Conservation (phyloP, 2,329 filamentous ascomycete species). For the Beauveria sp. region DNA sequence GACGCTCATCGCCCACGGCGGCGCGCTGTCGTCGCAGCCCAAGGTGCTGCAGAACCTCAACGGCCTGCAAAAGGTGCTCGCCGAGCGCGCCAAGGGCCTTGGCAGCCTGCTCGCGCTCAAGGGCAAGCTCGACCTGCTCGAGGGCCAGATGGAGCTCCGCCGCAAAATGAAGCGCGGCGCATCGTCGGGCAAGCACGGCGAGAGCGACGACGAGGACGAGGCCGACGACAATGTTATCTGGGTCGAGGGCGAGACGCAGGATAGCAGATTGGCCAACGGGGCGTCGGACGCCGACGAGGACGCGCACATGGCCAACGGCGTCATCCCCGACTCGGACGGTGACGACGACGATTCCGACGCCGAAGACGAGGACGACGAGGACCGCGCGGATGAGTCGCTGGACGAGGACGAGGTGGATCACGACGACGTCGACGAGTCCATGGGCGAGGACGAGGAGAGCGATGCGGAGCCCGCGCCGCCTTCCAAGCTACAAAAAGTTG, state of each 20-base stretch:
- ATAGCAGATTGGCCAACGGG: slow-evolving; percentile 30
- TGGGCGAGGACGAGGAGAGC: slow-evolving; percentile 48
- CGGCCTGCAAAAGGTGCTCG: slow-evolving; percentile 77
- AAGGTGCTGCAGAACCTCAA: slow-evolving; percentile 71
- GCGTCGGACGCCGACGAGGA: slow-evolving; percentile 19
- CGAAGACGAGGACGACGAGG: slow-evolving; percentile 37
- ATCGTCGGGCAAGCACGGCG: slow-evolving; percentile 33
- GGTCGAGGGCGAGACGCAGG: slow-evolving; percentile 71
- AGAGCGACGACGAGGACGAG: slow-evolving; percentile 45
- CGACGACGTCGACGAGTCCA: slow-evolving; percentile 47
- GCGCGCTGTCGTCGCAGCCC: slow-evolving; percentile 80
- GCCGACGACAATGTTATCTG: slow-evolving; percentile 72
- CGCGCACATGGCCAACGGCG: slow-evolving; percentile 45
- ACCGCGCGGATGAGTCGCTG: slow-evolving; percentile 41
- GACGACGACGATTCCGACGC: slow-evolving; percentile 40
- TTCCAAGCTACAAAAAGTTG: slow-evolving; percentile 36
- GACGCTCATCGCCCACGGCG: slow-evolving; percentile 87
- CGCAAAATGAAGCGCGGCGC: slow-evolving; percentile 53
- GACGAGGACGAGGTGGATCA: slow-evolving; percentile 55
- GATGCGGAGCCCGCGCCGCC: slow-evolving; percentile 43
- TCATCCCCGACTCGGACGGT: slow-evolving; percentile 53
- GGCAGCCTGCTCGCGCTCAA: slow-evolving; percentile 80
- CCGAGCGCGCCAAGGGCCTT: slow-evolving; percentile 76
- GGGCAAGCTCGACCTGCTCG: slow-evolving; percentile 90
- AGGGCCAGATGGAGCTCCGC: slow-evolving; percentile 78